Conservation (phyloP, 2,329 filamentous ascomycete genomes). For the Diaporthe sp. region DNA sequence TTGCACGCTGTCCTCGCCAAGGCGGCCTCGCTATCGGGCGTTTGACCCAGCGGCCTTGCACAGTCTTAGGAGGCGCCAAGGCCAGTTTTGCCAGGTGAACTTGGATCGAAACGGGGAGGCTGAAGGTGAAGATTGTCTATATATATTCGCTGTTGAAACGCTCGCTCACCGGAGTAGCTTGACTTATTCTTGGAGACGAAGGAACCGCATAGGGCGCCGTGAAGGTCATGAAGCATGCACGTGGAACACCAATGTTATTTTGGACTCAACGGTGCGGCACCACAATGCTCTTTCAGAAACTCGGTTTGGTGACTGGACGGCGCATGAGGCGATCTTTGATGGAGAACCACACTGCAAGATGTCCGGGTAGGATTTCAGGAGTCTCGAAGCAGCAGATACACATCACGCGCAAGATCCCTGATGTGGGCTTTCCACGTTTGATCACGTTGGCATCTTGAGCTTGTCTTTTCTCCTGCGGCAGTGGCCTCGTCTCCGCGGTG, state of each 20-base stretch:
- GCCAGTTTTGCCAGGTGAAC: not conserved
- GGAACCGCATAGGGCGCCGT: not conserved
- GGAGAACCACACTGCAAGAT: not conserved
- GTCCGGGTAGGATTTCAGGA: not conserved
- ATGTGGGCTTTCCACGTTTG: conserved; percentile 15
- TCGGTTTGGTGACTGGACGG: not conserved
- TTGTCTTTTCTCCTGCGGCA: not conserved
- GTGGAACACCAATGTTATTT: too few relatives aligned
- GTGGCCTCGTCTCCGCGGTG: not conserved
- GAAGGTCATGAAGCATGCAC: not conserved
- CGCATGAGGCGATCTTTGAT: not conserved
- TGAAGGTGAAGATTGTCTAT: not conserved
- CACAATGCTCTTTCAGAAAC: not conserved
- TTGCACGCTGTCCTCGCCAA: not conserved
- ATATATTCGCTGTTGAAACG: not conserved
- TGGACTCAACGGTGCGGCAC: not conserved
- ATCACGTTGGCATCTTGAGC: not conserved
- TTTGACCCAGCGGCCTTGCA: not conserved
- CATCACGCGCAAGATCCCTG: not conserved
- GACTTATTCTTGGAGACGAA: not conserved
- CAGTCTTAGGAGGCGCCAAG: not conserved
- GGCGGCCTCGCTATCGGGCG: conserved; percentile 15
- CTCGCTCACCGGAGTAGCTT: not conserved
- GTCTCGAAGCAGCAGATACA: not conserved
- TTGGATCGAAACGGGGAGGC: too few relatives aligned